Evolutionary conservation across 2,329 filamentous ascomycete genomes (phyloP), one percentile per base, ranked within the genome.

Genomic region (Colletotrichum magnum): DNA sequence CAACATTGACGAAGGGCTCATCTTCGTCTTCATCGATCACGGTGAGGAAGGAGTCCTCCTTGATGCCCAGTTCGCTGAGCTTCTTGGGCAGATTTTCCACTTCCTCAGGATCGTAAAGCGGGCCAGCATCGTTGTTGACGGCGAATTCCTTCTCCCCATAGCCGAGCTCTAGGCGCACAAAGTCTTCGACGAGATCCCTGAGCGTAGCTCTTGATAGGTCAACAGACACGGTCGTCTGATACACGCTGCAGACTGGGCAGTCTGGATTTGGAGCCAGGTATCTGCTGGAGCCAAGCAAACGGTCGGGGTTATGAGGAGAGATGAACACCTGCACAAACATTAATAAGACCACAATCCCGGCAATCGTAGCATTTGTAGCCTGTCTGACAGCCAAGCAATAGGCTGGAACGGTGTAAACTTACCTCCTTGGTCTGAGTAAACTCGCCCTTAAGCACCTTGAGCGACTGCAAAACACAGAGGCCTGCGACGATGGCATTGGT

Each of bases 401-500:
- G 54, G 48, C 48, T 24, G 53, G 15, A 7, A 16, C 73, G 32
- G 4, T 32, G 9, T 10, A 2, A 36, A 36, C 80, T 72, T 79
- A 91, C 91, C 87, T 96, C 95, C 78, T 92, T 95, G 0, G 92
- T 90, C 74, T 90, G 88, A 41, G 86, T 82, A 68, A 91, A 92
- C 57, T 95, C 89, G 21, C 90, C 88, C 76, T 87, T 91, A 67
- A 99, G 83, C 26, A 98, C 92, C 79, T 98, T 98, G 85, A 97
- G 96, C 0, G 95, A 92, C 79, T 98, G 92, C 28, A 99, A 83
- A 6, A 98, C 94, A 77, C 95, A 98, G 10, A 99, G 87, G 13
- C 94, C 93, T 16, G 96, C 96, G 2, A 96, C 95, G 79, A 98
- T 97, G 16, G 96, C 96, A 79, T 99, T 99, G 0, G 96, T 98